These are phyloP conservation scores for Rossbeevera mucosa DNA, from an alignment of 768 basidiomycete genomes.

Conservation along the genomic window DNA sequence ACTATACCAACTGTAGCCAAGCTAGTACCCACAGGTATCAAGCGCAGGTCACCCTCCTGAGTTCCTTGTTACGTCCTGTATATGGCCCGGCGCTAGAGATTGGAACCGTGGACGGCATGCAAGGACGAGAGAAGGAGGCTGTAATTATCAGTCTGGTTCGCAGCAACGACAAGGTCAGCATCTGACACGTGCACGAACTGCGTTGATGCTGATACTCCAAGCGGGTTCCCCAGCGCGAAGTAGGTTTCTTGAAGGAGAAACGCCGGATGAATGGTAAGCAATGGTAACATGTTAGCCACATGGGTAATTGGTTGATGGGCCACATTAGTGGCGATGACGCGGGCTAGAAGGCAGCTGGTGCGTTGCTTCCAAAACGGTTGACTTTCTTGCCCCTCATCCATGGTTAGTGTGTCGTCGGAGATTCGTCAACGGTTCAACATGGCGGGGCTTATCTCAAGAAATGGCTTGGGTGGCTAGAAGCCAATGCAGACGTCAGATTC, in stretches of 20 bases:
- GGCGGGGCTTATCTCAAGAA: conserved; percentile 80
- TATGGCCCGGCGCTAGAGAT: conserved; percentile 75
- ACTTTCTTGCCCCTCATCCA: background rate
- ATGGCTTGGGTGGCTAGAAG: conserved; percentile 91
- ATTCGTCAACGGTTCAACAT: conserved; percentile 85
- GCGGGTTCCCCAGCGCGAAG: conserved; percentile 57
- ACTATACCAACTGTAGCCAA: background rate
- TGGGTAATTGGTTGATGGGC: background rate
- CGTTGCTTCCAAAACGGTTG: conserved; percentile 22
- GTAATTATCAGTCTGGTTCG: conserved; percentile 90
- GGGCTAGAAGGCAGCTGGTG: conserved; percentile 84
- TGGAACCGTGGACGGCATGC: conserved; percentile 95
- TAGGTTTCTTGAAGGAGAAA: conserved; percentile 93
- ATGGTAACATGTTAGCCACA: background rate
- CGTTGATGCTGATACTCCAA: conserved; percentile 1
- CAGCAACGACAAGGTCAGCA: conserved; percentile 72
- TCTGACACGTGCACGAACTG: conserved; percentile 6
- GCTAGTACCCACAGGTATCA: conserved; percentile 56
- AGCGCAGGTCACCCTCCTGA: conserved; percentile 85
- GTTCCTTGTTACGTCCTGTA: conserved; percentile 67
- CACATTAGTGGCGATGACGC: conserved; percentile 83
- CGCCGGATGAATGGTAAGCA: conserved; percentile 78
- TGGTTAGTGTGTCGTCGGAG: conserved; percentile 82
- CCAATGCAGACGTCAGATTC: conserved; percentile 85
- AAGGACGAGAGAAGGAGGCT: conserved; percentile 94